Evolutionary conservation across 1,284 basidiomycete genomes (phyloP), one percentile per base, ranked within the genome.

Genomic region (Golubevia pallescens): DNA sequence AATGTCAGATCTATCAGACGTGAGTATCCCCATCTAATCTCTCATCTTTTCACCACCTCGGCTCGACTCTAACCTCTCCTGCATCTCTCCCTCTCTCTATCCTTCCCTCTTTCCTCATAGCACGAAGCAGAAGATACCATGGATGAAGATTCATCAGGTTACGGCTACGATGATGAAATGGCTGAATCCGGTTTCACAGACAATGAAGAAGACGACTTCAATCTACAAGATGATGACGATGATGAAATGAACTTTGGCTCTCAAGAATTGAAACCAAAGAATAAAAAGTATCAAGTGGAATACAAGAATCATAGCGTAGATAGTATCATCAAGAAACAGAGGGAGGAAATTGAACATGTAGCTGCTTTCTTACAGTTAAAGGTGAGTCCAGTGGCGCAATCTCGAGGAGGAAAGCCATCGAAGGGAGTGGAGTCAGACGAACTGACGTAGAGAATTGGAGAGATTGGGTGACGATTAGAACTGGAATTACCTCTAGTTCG

Each of bases 361-460:
- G 73, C 81, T 5, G 71, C 70, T 65, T 83, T 83, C 75, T 84
- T 85, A 57, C 61, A 73, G 66, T 72, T 79, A 67, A 79, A 79
- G 65, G 69, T 71, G 57, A 70, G 69, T 32, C 34, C 3, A n/a
- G n/a, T n/a, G n/a, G n/a, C n/a, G n/a, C n/a, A n/a, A n/a, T n/a
- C n/a, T n/a, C n/a, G n/a, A n/a, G n/a, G n/a, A n/a, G n/a, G n/a
- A n/a, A n/a, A n/a, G n/a, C n/a, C n/a, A n/a, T n/a, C n/a, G n/a
- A n/a, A n/a, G n/a, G n/a, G n/a, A n/a, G n/a, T n/a, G n/a, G n/a
- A n/a, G n/a, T n/a, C n/a, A n/a, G n/a, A n/a, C n/a, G n/a, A n/a
- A n/a, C n/a, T n/a, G n/a, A n/a, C n/a, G n/a, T n/a, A n/a, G n/a
- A n/a, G n/a, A n/a, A n/a, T n/a, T n/a, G n/a, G n/a, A n/a, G n/a